phyloP scores from a whole-genome alignment of 306 rosid species.

The Cucumis sativus region Cucumber_9930_V3 NC_026660.2:5709001-5709500 shows the following conservation, averaged over 20 bases:
- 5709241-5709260: no score
- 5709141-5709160: not conserved
- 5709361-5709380: not conserved
- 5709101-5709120: constrained; percentile 8
- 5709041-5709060: not conserved
- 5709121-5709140: not conserved
- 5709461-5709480: not conserved
- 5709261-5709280: not conserved
- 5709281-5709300: not conserved
- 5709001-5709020: constrained; percentile 6
- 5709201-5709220: not conserved
- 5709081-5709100: not conserved
- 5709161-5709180: not conserved
- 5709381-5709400: not conserved
- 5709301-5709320: not conserved
- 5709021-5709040: not conserved
- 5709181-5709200: not conserved
- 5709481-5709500: not conserved
- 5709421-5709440: not conserved
- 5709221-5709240: not conserved
- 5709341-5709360: no score
- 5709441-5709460: not conserved
- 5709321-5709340: not conserved
- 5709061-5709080: not conserved
- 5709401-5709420: not conserved